Percentiles rank a stretch among this genome's conserved stretches.
phyloP scores from a whole-genome alignment of 169 alveolate genomes.

The Eimeria acervulina region DNA sequence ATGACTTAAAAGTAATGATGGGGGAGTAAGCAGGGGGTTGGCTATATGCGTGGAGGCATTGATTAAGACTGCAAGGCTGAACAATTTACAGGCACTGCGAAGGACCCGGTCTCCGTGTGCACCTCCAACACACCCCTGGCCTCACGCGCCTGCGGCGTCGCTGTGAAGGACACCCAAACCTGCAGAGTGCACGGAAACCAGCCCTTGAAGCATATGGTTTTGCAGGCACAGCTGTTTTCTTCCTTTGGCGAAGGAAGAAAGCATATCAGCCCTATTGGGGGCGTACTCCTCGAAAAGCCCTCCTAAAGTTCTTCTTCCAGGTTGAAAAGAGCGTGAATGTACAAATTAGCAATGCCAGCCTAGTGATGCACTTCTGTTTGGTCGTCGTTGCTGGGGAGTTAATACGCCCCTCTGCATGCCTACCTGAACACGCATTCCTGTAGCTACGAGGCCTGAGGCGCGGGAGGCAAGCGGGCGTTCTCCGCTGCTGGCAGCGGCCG shows the following conservation, averaged over 20 bases:
- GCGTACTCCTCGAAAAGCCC: neutral
- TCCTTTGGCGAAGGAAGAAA: too few relatives aligned
- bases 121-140: constrained; percentile 50
- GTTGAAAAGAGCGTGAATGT: neutral
- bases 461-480: neutral
- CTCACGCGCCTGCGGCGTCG: constrained; percentile 41
- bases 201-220: neutral
- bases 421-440: constrained; percentile 73
- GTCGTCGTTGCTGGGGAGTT: neutral
- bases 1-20: too few relatives aligned
- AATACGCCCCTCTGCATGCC: neutral
- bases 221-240: too few relatives aligned
- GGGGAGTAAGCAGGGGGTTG: neutral
- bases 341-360: neutral
- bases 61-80: neutral
- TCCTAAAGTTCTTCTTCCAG: neutral
- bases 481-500: neutral
- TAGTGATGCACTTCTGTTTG: neutral
- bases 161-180: constrained; percentile 40
- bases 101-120: constrained; percentile 67
- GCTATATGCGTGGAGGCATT: neutral
- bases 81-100: constrained; percentile 55
- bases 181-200: neutral
- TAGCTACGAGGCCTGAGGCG: constrained; percentile 54
- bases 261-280: neutral